A percentile compares a stretch with the other conserved stretches of the same genome.
These are phyloP conservation scores for Trichosanthes cucumerina DNA, from an alignment of 306 rosid species.

Conservation along the genomic window DNA sequence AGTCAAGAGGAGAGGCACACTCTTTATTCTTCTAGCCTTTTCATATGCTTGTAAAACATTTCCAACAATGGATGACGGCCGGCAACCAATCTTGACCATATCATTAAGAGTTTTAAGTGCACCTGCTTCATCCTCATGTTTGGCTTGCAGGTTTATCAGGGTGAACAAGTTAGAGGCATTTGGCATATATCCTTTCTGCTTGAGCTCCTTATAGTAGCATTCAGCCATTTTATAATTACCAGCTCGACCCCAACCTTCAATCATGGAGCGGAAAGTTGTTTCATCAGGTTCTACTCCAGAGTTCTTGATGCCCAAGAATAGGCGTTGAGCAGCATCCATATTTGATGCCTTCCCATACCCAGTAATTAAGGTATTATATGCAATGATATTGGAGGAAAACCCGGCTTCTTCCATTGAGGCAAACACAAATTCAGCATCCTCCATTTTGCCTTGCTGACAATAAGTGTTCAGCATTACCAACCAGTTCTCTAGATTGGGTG, in stretches of 20 bases:
- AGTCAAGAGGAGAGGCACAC: conserved; percentile 49
- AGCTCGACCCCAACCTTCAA: conserved; percentile 95
- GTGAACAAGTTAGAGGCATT: conserved; percentile 75
- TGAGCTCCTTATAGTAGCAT: conserved; percentile 49
- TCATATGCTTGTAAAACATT: conserved; percentile 64
- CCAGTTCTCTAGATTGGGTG: conserved; percentile 58
- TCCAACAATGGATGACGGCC: conserved; percentile 50
- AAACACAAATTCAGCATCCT: conserved; percentile 47
- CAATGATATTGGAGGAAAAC: conserved; percentile 49
- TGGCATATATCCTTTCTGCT: conserved; percentile 47
- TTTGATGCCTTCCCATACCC: conserved; percentile 77
- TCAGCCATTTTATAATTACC: conserved; percentile 42
- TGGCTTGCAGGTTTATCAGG: conserved; percentile 58
- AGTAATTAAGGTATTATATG: conserved; percentile 76
- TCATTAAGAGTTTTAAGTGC: conserved; percentile 48
- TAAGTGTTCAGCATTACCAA: conserved; percentile 56
- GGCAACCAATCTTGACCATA: conserved; percentile 65
- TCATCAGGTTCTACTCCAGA: conserved; percentile 64
- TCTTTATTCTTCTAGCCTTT: conserved; percentile 50
- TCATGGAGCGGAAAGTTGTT: conserved; percentile 80
- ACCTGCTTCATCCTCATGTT: conserved; percentile 56
- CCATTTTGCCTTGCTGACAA: conserved; percentile 76
- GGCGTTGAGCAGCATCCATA: conserved; percentile 60
- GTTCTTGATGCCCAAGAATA: conserved; percentile 36
- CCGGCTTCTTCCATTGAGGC: conserved; percentile 50